phyloP scores from a whole-genome alignment of 1,284 basidiomycete genomes.

The Ustilago xerochloae region DNA sequence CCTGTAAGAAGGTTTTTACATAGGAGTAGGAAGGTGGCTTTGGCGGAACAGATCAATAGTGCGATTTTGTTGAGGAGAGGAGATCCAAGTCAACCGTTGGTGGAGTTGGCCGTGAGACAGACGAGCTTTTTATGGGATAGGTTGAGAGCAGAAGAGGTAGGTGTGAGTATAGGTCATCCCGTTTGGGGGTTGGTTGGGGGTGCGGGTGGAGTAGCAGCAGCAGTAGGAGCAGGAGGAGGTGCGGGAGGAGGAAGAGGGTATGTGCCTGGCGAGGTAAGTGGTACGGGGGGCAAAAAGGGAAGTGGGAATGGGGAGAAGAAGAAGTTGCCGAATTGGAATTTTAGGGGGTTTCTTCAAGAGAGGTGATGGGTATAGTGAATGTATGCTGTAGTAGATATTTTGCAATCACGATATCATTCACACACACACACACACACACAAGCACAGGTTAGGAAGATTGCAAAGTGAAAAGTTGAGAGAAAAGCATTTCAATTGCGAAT shows the following conservation, averaged over 20 bases:
- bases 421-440: not conserved
- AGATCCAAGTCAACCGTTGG: conserved; percentile 57
- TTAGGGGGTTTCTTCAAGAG: conserved; percentile 37
- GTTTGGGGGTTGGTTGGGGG: conserved; percentile 26
- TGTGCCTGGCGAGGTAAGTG: too few species aligned
- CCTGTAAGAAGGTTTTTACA: conserved; percentile 77
- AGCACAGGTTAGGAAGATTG: too few species aligned
- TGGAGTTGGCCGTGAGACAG: conserved; percentile 62
- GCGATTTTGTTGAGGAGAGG: conserved; percentile 75
- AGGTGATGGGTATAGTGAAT: conserved; percentile 8
- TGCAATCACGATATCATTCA: not conserved
- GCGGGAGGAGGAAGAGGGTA: too few species aligned
- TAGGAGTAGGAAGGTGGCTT: conserved; percentile 77
- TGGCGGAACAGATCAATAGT: conserved; percentile 85
- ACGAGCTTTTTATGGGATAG: conserved; percentile 52
- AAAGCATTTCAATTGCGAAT: not conserved
- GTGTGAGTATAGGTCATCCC: conserved; percentile 36
- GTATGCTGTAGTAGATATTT: not conserved
- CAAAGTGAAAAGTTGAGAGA: not conserved
- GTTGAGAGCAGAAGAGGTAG: conserved; percentile 43
- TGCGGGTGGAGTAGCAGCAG: conserved; percentile 10
- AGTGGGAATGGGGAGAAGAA: conserved; percentile 13
- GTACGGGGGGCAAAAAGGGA: conserved; percentile 28
- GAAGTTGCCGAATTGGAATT: conserved; percentile 38
- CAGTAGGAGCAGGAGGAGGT: not conserved